Base-by-base conservation (phyloP, 1,284 basidiomycete genomes). In the Neonothopanus nambi region DNA sequence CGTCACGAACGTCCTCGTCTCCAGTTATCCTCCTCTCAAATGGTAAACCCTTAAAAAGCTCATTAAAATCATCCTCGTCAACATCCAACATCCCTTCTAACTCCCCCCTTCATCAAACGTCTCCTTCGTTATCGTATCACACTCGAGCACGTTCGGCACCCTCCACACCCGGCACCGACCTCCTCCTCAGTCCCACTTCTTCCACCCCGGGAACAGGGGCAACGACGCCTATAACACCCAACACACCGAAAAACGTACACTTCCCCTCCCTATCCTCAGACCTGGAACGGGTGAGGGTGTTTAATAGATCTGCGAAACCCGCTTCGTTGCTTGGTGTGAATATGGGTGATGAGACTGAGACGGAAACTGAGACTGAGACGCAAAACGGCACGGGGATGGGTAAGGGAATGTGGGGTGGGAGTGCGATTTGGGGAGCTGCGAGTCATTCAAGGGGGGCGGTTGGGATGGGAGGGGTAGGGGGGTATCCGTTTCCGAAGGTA, bases 1-100 rank as follows among this genome's bases (percentile, higher is more conserved):
- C 61, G 0, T 56, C 66, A 1, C 63, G 69, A 28, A 75, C 67
- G 0, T 56, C 63, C n/a, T 72, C 70, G 1, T 67, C 70, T 0
- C 65, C 74, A 0, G 54, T 66, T 35, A 72, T 86, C 56, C 66
- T 92, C 52, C 79, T 95, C 33, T 81, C 90, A 20, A 96, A 93
- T 60, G 93, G 93, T 50, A 91, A 93, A 68, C 89, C 93, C 0
- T 85, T 98, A 69, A 94, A 95, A 66, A 84, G 91, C 0, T 92
- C 91, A 0, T 80, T 98, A 62, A 96, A 97, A 69, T 81, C 82
- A 1, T 82, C 83, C 11, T 71, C 73, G 3, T 85, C 84, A 1
- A 73, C 79, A 2, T 81, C 81, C 23, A 72, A 76, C 62, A 76
- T 82, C 52, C 68, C n/a, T n/a, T n/a, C n/a, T n/a, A n/a, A n/a